Percentiles rank a stretch among this genome's conserved stretches.
Evolutionary conservation across 805 yeast genomes (phyloP).

Genomic region (Kodamaea lidongshanica): DNA sequence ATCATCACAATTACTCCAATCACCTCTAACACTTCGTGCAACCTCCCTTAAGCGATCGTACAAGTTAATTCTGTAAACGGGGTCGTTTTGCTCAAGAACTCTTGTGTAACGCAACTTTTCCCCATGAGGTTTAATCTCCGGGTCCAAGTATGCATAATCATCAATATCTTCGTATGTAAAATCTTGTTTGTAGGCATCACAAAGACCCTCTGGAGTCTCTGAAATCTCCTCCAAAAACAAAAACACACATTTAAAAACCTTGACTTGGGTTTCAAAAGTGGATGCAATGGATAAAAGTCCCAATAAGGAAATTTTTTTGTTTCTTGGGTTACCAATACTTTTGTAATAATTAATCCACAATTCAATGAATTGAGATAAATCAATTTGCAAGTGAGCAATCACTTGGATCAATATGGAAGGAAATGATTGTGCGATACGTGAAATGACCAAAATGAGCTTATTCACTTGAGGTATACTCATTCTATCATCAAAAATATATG

Average conservation of each 20-base stretch:
- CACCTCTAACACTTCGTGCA: conserved; percentile 1
- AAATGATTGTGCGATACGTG: conserved; percentile 30
- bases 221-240: conserved; percentile 67
- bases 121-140: conserved; percentile 37
- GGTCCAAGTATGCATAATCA: conserved; percentile 36
- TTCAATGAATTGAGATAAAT: conserved; percentile 19
- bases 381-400: conserved; percentile 23
- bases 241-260: conserved; percentile 29
- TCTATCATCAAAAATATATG: conserved; percentile 37
- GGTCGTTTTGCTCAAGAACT: conserved; percentile 27
- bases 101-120: conserved; percentile 33
- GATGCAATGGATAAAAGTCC: conserved; percentile 45
- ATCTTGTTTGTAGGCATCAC: conserved; percentile 33
- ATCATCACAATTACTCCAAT: conserved; percentile 3
- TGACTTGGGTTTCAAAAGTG: conserved; percentile 23
- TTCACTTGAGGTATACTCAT: conserved; percentile 37
- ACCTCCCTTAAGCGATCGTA: conserved; percentile 1
- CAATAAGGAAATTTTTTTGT: conserved; percentile 60
- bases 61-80: conserved; percentile 36
- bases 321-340: conserved; percentile 67
- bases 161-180: conserved; percentile 36
- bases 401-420: conserved; percentile 31
- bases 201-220: conserved; percentile 40
- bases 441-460: conserved; percentile 32
- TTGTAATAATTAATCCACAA: conserved; percentile 37